Evolutionary conservation across 179 eudicot genomes (phyloP), one percentile per base, ranked within the genome.

Genomic region (Sideroxylon spinosum): DNA sequence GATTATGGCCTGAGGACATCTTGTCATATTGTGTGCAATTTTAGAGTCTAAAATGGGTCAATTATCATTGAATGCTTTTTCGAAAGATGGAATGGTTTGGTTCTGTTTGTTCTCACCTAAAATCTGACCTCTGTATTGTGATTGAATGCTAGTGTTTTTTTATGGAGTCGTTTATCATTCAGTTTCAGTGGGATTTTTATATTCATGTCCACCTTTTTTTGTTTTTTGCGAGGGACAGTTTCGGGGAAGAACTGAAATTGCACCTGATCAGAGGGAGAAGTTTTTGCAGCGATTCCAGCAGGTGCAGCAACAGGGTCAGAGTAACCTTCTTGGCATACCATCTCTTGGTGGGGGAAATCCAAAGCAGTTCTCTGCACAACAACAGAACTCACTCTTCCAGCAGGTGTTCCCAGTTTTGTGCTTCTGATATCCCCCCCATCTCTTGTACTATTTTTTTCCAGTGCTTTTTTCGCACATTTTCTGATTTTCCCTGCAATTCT

Each of bases 231-330:
- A 91, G 93, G 94, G 92, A 23, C 99, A 95, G 79, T 32, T 86
- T 53, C 98, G 97, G 83, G 97, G 94, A 84, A 91, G 99, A 86
- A 81, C 97, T 80, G 98, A 96, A 89, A 92, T 96, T 84, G 90
- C 97, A 79, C 99, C 98, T 72, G 99, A 96, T 82, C 97, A 91
- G 81, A 90, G 97, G 81, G 98, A 96, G 88, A 90, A 96, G 83
- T 96, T 85, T 84, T 78, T 96, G 74, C 97, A 96, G 79, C 86
- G 85, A 69, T 79, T 88, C 77, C 98, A 94, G 88, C 97, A 96
- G 78, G 97, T 95, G 76, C 94, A 90, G 82, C 98, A 91, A 77
- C 98, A 94, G 84, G 91, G 96, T 82, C 99, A 88, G 78, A 86
- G 85, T 82, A 93, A 89, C 79, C 79, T 92, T 85, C 94, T 94